These are phyloP conservation scores for Mortierella sp. DNA, from an alignment of 371 early-diverging fungal species.

Conservation along the genomic window DNA sequence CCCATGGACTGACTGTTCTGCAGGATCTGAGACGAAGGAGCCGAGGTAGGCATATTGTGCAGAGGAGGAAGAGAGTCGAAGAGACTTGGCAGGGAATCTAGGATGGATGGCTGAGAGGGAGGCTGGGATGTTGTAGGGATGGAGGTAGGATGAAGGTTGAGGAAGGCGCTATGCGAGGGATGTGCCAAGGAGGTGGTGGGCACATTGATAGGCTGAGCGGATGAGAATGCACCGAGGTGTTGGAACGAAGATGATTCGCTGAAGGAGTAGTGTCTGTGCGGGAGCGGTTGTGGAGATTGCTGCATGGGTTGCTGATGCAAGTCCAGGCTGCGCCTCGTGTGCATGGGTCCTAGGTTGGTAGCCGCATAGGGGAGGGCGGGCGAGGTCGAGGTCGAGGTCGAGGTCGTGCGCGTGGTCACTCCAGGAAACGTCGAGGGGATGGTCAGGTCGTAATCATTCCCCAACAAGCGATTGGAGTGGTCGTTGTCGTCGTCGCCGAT, in stretches of 20 bases:
- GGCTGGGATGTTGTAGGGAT: conserved; percentile 5
- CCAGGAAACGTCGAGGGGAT: background rate
- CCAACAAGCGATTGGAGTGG: conserved; percentile 23
- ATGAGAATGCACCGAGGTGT: conserved; percentile 8
- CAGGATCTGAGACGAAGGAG: conserved; percentile 16
- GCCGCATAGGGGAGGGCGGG: background rate
- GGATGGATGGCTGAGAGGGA: conserved; percentile 20
- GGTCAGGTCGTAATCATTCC: conserved; percentile 12
- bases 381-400: conserved; percentile 9
- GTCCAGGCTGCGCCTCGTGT: conserved; percentile 8
- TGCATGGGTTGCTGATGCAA: conserved; percentile 6
- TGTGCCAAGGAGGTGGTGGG: conserved; percentile 24
- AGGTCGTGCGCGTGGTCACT: conserved; percentile 1
- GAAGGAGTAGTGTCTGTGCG: conserved; percentile 28
- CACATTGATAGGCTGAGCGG: conserved; percentile 6
- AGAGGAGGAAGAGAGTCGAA: conserved; percentile 29
- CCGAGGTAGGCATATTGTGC: conserved; percentile 7
- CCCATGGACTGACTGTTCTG: conserved; percentile 10
- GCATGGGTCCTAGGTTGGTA: conserved; percentile 1
- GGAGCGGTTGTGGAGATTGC: conserved; percentile 6
- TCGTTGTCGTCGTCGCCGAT: conserved; percentile 17
- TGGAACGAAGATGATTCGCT: conserved; percentile 23
- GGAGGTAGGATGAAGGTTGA: conserved; percentile 16
- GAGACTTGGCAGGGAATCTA: conserved; percentile 31
- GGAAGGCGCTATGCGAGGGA: conserved; percentile 20